Base-by-base conservation (phyloP, 2,329 filamentous ascomycete genomes). In the Colletotrichum scovillei region DNA sequence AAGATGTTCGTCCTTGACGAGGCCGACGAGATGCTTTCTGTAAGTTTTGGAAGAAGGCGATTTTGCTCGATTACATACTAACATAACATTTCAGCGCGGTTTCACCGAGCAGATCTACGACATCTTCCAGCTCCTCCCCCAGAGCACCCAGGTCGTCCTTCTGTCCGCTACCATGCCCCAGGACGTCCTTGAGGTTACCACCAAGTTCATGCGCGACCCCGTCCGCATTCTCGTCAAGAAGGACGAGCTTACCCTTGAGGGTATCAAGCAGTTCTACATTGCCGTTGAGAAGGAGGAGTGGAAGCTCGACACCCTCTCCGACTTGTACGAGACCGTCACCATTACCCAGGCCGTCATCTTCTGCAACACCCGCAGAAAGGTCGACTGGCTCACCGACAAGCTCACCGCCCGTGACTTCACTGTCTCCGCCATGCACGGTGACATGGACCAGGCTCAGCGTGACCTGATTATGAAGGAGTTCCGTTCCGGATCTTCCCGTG, bases 21-120 rank as follows among this genome's bases (percentile, higher is more conserved):
- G 90, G 97, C 97, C 81, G 97, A 99, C 85, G 97, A 99, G 88
- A 98, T 99, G 94, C 92, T 99, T 88, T 97, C 95, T 84, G 91
- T 93, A 86, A 84, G 91, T 87, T 75, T 49, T 49, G 14, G 22
- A 5, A 12, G 9, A 56, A 14, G 26, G 5, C 14, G 19, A 24
- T 28, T 11, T 8, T 55, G 42, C 8, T 16, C 46, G 22, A 42
- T 87, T 80, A 88, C 81, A 77, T 62, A 24, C 71, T 73, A 62
- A 59, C 60, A 58, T 63, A 32, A 49, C 56, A 49, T 67, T 80
- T 30, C 77, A 94, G 91, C 96, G 96, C 82, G 97, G 97, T 90
- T 99, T 99, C 92, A 98, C 95, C 81, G 97, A 99, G 90, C 97
- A 99, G 90, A 99, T 99, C 89, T 99, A 99, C 91, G 97, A 99